Base-by-base conservation (phyloP, 2,329 filamentous ascomycete genomes). In the Fusarium equiseti region DNA sequence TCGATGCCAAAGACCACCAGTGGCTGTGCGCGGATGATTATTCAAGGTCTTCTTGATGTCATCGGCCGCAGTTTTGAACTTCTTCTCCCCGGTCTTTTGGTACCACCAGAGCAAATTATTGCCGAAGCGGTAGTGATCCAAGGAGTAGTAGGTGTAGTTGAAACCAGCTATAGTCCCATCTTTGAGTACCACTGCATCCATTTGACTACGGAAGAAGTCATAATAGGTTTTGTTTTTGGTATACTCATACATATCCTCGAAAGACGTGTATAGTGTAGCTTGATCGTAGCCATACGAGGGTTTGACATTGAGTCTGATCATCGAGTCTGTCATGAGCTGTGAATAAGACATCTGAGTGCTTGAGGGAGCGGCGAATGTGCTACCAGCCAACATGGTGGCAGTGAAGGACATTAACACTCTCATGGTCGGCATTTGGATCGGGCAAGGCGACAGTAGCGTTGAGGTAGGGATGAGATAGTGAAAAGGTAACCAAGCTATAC, bases 1-100 rank as follows among this genome's bases (percentile, higher is more conserved):
- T 1, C 75, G 70, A 62, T 88, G 86, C 84, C 85, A 88, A 77
- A 88, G 85, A 0, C 86, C 86, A 6, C 86, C 86, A 0, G 79
- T 74, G 0, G 82, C 75, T 1, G 83, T 88, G 24, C 86, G 80
- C 6, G 84, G 84, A 63, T 86, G 84, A 22, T 78, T 75, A 61
- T 86, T 75, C 5, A 88, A 72, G 67, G 85, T 83, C 16, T 76
- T 70, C 15, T 83, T 79, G 44, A 88, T 78, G 4, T 78, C 77
- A 9, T 81, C 80, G 2, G 85, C 84, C 0, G 86, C 86, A 9
- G 75, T 75, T 71, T 83, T 83, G 75, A 85, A 88, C 70, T 84
- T 86, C 12, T 78, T 73, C 27, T 84, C 79, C 20, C 80, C 79
- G 0, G 83, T 84, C 60, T 80, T 73, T 68, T 82, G 80, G 72